phyloP scores from a whole-genome alignment of 2,329 filamentous ascomycete genomes.

The Chaetomium sp. region DNA sequence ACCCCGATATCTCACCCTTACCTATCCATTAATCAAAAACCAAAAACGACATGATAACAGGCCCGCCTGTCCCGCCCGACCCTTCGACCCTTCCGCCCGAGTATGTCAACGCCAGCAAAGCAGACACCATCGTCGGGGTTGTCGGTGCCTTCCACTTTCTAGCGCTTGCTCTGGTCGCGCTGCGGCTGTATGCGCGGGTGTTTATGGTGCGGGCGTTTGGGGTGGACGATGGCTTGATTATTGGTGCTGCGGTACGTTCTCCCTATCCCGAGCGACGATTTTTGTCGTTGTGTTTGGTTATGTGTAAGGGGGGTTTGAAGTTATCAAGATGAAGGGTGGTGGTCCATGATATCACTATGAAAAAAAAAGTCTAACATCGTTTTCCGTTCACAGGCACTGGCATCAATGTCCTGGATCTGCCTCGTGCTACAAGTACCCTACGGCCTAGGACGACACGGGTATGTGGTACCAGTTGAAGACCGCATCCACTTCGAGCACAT shows the following conservation, averaged over 20 bases:
- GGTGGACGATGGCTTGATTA: conserved; percentile 3
- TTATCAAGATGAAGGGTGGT: not conserved
- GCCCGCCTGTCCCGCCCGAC: not conserved
- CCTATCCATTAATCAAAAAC: not conserved
- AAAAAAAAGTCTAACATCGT: not conserved
- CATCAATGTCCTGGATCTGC: conserved; percentile 9
- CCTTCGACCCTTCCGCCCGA: not conserved
- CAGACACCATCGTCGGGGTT: conserved; percentile 6
- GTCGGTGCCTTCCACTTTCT: conserved; percentile 7
- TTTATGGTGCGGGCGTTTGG: conserved; percentile 11
- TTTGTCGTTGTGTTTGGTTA: too few species aligned
- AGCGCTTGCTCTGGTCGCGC: conserved; percentile 3
- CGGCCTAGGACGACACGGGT: conserved; percentile 8
- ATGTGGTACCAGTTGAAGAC: conserved; percentile 3
- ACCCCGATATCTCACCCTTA: too few species aligned
- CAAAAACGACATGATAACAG: not conserved
- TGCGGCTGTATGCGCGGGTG: conserved; percentile 7
- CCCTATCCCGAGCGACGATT: too few species aligned
- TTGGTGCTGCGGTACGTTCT: not conserved
- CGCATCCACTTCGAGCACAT: conserved; percentile 6
- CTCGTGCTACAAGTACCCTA: conserved; percentile 8
- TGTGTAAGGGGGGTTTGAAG: too few species aligned
- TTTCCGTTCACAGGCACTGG: not conserved
- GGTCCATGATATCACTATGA: not conserved
- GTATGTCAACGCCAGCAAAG: conserved; percentile 12